phyloP scores from a whole-genome alignment of 192 early-diverging fungal genomes.

The Mortierella claussenii region DNA sequence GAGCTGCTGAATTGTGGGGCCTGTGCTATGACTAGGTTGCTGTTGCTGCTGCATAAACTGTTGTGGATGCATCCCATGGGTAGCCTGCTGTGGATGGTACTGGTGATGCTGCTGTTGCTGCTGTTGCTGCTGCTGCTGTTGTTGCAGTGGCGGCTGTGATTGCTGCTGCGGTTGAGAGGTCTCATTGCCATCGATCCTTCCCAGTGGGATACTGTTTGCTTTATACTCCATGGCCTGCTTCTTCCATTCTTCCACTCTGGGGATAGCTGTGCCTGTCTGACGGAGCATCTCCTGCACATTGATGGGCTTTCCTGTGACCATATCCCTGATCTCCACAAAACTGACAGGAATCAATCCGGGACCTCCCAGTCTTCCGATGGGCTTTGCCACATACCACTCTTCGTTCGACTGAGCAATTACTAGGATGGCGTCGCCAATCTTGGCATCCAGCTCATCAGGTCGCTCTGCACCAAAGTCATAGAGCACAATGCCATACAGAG shows the following conservation, averaged over 20 bases:
- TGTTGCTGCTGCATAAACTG: conserved; percentile 44
- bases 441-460: conserved; percentile 76
- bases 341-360: conserved; percentile 81
- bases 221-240: conserved; percentile 71
- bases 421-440: conserved; percentile 76
- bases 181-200: conserved; percentile 58
- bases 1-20: conserved; percentile 47
- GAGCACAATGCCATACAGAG: conserved; percentile 76
- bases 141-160: conserved; percentile 27
- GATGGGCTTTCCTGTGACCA: conserved; percentile 70
- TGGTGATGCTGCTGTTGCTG: conserved; percentile 38
- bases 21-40: conserved; percentile 16
- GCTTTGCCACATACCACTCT: conserved; percentile 85
- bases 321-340: conserved; percentile 81
- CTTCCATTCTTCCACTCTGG: conserved; percentile 73
- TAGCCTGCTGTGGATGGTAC: conserved; percentile 4
- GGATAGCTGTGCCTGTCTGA: conserved; percentile 68
- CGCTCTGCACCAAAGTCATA: conserved; percentile 81
- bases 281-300: conserved; percentile 74
- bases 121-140: conserved; percentile 28
- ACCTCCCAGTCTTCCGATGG: conserved; percentile 66
- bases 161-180: conserved; percentile 54
- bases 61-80: conserved; percentile 25
- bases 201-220: conserved; percentile 57
- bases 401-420: conserved; percentile 82